A percentile compares a stretch with the other conserved stretches of the same genome.
phyloP scores from a whole-genome alignment of 1,284 basidiomycete genomes.

The Ustilago tritici region DNA sequence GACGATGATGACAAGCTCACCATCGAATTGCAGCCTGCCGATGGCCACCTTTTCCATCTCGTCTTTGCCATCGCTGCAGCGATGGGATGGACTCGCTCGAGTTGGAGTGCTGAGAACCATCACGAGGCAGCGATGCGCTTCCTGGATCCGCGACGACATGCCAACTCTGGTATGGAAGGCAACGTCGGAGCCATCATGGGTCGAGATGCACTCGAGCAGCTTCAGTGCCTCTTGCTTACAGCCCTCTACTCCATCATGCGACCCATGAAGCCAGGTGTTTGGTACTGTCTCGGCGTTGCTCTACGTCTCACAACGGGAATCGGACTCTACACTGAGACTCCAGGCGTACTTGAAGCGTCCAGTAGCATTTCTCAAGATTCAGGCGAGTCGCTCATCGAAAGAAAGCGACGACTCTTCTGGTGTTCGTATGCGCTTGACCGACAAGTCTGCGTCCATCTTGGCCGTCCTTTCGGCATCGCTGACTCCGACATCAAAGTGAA shows the following conservation, averaged over 20 bases:
- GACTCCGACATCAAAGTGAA: conserved; percentile 52
- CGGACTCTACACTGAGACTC: conserved; percentile 43
- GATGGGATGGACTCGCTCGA: conserved; percentile 49
- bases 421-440: conserved; percentile 52
- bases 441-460: conserved; percentile 51
- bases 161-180: conserved; percentile 27
- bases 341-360: conserved; percentile 36
- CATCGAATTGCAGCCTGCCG: conserved; percentile 50
- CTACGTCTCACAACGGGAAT: conserved; percentile 50
- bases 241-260: conserved; percentile 56
- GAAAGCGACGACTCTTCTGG: conserved; percentile 51
- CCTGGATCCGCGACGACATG: conserved; percentile 38
- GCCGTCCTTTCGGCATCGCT: conserved; percentile 49
- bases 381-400: conserved; percentile 40
- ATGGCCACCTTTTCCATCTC: conserved; percentile 54
- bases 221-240: conserved; percentile 47
- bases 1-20: conserved; percentile 38
- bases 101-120: conserved; percentile 50
- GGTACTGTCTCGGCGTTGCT: conserved; percentile 52
- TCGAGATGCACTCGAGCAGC: conserved; percentile 50
- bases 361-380: conserved; percentile 17
- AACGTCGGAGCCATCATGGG: conserved; percentile 54
- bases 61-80: conserved; percentile 53
- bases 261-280: conserved; percentile 49
- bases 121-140: conserved; percentile 56